Conservation (phyloP, 2,329 filamentous ascomycete genomes). For the Pseudogymnoascus sp. region DNA sequence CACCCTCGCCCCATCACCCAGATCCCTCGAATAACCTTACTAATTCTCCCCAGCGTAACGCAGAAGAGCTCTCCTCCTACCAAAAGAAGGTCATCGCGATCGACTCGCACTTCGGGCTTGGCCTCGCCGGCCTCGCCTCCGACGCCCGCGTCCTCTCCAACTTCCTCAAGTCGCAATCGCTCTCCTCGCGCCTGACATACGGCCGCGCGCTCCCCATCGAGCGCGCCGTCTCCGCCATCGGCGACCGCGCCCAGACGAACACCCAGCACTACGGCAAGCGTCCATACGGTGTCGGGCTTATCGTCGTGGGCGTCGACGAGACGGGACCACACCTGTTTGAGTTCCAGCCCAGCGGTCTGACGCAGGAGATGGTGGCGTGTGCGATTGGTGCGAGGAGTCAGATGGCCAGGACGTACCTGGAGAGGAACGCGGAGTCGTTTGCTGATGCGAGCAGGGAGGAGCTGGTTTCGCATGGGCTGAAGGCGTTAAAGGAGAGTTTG, state of each 20-base stretch:
- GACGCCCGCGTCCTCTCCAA: constrained; percentile 98
- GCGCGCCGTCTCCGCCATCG: constrained; percentile 84
- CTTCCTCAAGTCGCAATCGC: constrained; percentile 99
- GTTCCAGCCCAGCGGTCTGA: constrained; percentile 94
- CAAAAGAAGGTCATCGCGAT: constrained; percentile 98
- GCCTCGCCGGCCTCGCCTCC: constrained; percentile 92
- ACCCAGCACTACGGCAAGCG: constrained; percentile 96
- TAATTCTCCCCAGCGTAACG: constrained; percentile 65
- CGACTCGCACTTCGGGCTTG: constrained; percentile 91
- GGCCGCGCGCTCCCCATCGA: constrained; percentile 87
- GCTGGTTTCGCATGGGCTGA: constrained; percentile 81
- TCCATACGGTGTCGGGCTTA: constrained; percentile 87
- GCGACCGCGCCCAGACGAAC: constrained; percentile 93
- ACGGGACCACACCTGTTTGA: constrained; percentile 94
- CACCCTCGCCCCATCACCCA: constrained; percentile 5
- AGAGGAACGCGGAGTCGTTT: constrained; percentile 84
- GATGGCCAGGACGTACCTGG: constrained; percentile 95
- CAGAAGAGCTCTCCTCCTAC: constrained; percentile 98
- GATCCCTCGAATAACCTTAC: constrained; percentile 7
- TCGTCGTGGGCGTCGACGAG: constrained; percentile 91
- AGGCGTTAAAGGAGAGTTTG: constrained; percentile 88
- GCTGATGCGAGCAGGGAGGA: constrained; percentile 70
- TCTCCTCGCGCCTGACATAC: constrained; percentile 91
- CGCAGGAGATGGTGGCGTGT: constrained; percentile 93
- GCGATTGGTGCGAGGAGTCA: constrained; percentile 93